Base-by-base conservation (phyloP, 345 rosid genomes). In the Cardamine chenopodiifolia region DNA sequence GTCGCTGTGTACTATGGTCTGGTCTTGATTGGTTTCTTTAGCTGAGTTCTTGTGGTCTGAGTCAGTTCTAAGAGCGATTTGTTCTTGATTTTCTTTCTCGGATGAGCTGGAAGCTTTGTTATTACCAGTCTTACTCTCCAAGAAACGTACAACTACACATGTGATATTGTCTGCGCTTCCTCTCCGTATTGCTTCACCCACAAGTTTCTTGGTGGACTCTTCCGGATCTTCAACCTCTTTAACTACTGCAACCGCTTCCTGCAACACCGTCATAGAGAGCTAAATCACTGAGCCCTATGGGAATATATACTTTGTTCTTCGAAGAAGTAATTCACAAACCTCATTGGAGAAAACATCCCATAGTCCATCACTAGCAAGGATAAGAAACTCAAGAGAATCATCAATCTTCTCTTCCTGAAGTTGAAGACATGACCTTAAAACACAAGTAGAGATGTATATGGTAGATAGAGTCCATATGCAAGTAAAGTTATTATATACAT, bases 331-430 rank as follows among this genome's bases (percentile, higher is more conserved):
- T 39, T 11, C 1, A 61, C 77, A 42, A 69, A 96, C 99, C 90
- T 96, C 98, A 66, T 96, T 96, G 47, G 97, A 77, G 65, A 96
- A 96, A 74, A 96, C 99, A 79, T 96, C 99, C 98, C 99, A 96
- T 10, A 92, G 71, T 62, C 99, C 99, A 82, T 95, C 99, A 42
- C 99, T 95, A 1, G 99, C 99, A 77, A 95, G 99, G 62, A 96
- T 92, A 62, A 96, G 98, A 81, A 96, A 96, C 86, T 96, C 99
- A 4, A 92, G 98, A 42, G 98, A 88, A 85, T 84, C 84, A 81
- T 96, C 98, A 70, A 96, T 75, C 63, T 85, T 87, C 78, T 90
- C 98, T 83, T 95, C 99, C 99, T 95, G 85, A 83, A 85, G 72
- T 54, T 65, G 0, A 77, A 62, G 37, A 65, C 26, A 28, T 56